Conservation (phyloP, 139 green algal species). For the Micractinium conductrix region DNA sequence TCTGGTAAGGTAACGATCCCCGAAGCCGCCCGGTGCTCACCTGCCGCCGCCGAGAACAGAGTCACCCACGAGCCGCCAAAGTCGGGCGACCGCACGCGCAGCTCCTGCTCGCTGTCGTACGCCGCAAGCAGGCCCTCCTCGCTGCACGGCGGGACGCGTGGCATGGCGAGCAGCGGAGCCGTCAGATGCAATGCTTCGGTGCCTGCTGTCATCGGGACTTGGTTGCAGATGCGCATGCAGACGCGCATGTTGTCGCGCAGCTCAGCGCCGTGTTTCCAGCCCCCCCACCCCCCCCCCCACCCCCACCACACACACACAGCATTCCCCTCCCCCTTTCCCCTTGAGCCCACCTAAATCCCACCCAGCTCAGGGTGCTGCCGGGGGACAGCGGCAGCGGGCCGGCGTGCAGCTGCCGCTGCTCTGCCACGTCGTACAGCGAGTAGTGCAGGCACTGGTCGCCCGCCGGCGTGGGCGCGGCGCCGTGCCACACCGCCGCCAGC, state of each 20-base stretch:
- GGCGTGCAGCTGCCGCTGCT: constrained; percentile 29
- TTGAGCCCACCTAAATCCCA: no score
- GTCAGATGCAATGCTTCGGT: no score
- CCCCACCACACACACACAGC: no score
- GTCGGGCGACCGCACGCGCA: constrained; percentile 52
- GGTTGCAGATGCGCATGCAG: no score
- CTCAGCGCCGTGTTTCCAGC: no score
- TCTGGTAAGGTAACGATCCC: no score
- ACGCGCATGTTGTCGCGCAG: no score
- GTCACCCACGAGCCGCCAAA: constrained; percentile 83
- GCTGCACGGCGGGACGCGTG: no score
- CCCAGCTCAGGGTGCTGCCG: constrained; percentile 69
- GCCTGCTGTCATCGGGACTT: no score
- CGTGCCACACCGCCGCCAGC: constrained; percentile 61
- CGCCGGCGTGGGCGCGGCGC: constrained; percentile 29
- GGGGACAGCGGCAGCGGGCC: constrained; percentile 65
- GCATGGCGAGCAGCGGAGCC: no score
- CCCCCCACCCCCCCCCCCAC: no score
- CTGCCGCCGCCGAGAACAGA: constrained; percentile 59
- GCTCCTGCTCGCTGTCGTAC: constrained; percentile 69
- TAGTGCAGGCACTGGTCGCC: constrained; percentile 60
- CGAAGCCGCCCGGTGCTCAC: neutral
- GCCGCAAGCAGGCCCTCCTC: constrained; percentile 69
- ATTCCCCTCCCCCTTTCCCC: no score
- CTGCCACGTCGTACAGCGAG: constrained; percentile 31